Evolutionary conservation across 768 basidiomycete species (phyloP), one percentile per base, ranked within the genome.

Genomic region (Boletus reticuloceps): DNA sequence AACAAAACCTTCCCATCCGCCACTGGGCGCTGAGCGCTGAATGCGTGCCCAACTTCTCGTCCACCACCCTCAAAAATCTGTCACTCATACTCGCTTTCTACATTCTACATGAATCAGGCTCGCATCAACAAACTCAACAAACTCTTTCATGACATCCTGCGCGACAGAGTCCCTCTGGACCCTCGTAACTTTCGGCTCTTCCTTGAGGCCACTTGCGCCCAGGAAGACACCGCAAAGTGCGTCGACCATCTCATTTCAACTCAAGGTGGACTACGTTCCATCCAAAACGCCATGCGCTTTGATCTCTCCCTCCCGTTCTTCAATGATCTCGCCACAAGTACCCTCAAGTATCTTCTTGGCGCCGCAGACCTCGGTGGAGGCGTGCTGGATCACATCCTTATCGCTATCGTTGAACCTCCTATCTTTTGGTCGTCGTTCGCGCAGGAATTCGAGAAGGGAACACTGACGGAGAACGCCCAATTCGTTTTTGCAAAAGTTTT

Each of bases 401-500:
- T 66, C 39, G 58, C 63, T 2, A 77, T 84, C 10, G 76, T 78
- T 8, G 75, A 83, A 0, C 83, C 83, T 4, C 75, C 81, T 0
- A 72, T 82, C 16, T 84, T 84, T 58, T 85, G 80, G 81, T 56
- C 54, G 12, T 53, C 64, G 1, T 76, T 79, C 51, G 50, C 58
- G 0, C 48, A 56, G 17, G 75, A 67, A 11, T 80, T 78, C 36
- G 60, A 72, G 46, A 55, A 54, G 0, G 68, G 68, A 16, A 31
- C 55, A 0, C 65, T 82, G 42, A 25, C 58, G 9, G 73, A 74
- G 16, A 54, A 64, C 0, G 76, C 72, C 2, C 75, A 80, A 55
- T 56, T 62, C 36, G 65, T 70, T 31, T 82, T 84, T 50, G 79
- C 75, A 6, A 80, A 75, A 75, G 64, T 84, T 7, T 70, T 86